Percentiles rank a stretch among this genome's conserved stretches.
phyloP scores from a whole-genome alignment of 768 basidiomycete species.

The Imleria badia region DNA sequence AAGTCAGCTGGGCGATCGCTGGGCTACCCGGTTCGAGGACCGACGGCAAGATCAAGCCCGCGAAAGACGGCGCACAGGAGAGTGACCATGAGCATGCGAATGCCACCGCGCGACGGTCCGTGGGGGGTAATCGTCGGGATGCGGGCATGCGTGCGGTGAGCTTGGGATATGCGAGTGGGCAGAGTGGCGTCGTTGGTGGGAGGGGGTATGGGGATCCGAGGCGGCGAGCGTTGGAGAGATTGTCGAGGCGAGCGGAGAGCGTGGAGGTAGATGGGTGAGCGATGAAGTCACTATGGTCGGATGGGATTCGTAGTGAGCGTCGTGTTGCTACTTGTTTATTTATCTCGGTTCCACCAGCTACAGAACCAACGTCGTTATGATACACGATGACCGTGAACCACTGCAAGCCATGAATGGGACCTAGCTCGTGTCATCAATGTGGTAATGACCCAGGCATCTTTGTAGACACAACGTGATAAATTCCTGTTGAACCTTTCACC shows the following conservation, averaged over 20 bases:
- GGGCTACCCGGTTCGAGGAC: conserved; percentile 42
- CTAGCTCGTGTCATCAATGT: no score
- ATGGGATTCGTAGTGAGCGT: background rate
- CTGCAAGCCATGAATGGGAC: no score
- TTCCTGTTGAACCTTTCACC: no score
- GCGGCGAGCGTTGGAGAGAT: conserved; percentile 22
- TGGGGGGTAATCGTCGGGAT: conserved; percentile 12
- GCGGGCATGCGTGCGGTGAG: conserved; percentile 27
- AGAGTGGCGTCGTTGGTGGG: background rate
- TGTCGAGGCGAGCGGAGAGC: conserved; percentile 19
- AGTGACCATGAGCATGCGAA: conserved; percentile 7
- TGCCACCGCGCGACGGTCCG: background rate
- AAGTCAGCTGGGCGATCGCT: conserved; percentile 78
- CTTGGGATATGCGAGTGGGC: conserved; percentile 25
- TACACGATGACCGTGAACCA: background rate
- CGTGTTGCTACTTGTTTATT: background rate
- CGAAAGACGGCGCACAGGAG: background rate
- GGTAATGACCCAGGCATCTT: no score
- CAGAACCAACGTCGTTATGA: background rate
- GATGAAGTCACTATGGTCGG: background rate
- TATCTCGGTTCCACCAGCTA: background rate
- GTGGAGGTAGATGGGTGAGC: conserved; percentile 15
- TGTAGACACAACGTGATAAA: no score
- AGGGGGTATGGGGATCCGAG: conserved; percentile 19
- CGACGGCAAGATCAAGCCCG: background rate